Conservation (phyloP, 345 rosid genomes). For the Gossypium australe region DNA sequence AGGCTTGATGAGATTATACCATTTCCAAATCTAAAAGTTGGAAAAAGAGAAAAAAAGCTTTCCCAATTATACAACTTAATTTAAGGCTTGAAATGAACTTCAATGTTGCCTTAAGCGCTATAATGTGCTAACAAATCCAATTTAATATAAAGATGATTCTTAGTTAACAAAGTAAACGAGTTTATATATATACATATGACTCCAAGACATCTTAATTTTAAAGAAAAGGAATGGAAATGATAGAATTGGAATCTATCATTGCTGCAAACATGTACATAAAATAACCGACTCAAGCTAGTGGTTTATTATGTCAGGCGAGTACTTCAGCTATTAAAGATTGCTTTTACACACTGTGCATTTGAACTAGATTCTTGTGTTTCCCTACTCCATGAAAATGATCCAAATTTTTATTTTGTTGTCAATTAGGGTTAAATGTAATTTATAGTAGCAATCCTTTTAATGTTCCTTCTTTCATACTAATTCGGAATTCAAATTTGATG, state of each 20-base stretch:
- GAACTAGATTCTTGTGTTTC: background rate
- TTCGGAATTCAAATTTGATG: background rate
- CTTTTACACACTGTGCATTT: background rate
- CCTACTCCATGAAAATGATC: background rate
- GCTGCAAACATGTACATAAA: too few relatives aligned
- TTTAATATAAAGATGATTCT: background rate
- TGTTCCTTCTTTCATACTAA: background rate
- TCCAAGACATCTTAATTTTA: too few relatives aligned
- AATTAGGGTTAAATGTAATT: background rate
- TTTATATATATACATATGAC: too few relatives aligned
- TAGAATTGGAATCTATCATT: too few relatives aligned
- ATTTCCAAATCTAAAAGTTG: conserved; percentile 10
- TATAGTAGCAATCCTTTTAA: background rate
- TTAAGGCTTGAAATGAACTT: conserved; percentile 10
- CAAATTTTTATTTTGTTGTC: background rate
- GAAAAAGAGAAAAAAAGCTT: conserved; percentile 6
- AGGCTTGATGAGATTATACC: conserved; percentile 5
- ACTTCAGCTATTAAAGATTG: background rate
- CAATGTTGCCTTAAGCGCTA: background rate
- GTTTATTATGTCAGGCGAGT: too few relatives aligned
- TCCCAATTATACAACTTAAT: conserved; percentile 4
- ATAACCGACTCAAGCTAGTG: too few relatives aligned
- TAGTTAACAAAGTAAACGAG: background rate
- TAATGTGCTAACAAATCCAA: background rate
- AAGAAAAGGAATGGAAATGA: too few relatives aligned